Base-by-base conservation (phyloP, 2,329 filamentous ascomycete genomes). In the Aspergillus tamarii region DNA sequence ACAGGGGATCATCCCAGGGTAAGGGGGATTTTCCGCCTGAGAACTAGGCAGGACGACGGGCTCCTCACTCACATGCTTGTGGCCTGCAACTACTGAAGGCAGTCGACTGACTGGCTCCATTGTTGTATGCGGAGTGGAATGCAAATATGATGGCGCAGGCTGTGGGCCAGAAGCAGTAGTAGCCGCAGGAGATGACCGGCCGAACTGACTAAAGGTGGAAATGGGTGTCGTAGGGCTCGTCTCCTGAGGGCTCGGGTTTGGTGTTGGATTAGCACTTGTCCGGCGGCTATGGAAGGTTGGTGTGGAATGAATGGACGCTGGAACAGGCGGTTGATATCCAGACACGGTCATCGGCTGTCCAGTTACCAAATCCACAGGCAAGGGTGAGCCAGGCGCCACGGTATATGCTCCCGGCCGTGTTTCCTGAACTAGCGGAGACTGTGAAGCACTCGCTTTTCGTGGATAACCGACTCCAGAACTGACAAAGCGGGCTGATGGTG, bases 371-470 rank as follows among this genome's bases (percentile, higher is more conserved):
- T 76, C 74, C 16, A 70, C 46, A 1, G 70, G 66, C 12, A 76
- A 60, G 48, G 74, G 71, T 5, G 72, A 74, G 41, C 66, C 72
- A 3, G 72, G 67, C 14, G 69, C 57, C 23, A 67, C 66, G 12
- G 70, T 70, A 28, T 76, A 76, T 57, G 69, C 45, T 3, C 72
- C 73, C 53, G 74, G 66, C 34, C 72, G 68, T 36, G 73, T 69
- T 61, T 76, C 74, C 39, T 76, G 76, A 30, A 74, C 68, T 56
- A 80, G 71, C 3, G 78, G 77, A 21, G 76, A 78, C 26, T 79
- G 75, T 10, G 73, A 66, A 21, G 75, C 73, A 60, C 71, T 74
- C 19, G 74, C 66, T 43, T 74, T 78, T 11, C 72, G 72, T 12
- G 75, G 70, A 41, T 67, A 68, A 50, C 71, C 72, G 14, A 73